Evolutionary conservation across 805 yeast genomes (phyloP).

Genomic region (Torulaspora franciscae): DNA sequence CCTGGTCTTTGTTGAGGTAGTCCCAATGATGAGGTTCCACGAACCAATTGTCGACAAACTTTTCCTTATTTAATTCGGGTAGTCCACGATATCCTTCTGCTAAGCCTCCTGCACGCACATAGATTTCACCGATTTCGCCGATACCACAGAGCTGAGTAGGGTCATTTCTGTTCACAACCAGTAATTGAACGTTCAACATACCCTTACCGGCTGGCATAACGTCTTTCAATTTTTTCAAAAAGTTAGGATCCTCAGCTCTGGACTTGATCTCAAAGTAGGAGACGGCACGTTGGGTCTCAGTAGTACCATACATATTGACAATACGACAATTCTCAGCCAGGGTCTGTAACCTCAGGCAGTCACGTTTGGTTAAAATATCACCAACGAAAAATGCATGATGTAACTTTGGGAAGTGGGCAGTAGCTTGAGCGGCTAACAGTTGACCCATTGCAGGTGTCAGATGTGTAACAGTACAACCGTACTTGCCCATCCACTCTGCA

Average conservation of each 20-base stretch:
- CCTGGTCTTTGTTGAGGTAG: slow-evolving; percentile 47
- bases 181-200: slow-evolving; percentile 89
- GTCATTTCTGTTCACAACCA: slow-evolving; percentile 89
- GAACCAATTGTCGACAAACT: slow-evolving; percentile 90
- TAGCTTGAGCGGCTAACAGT: slow-evolving; percentile 89
- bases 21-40: slow-evolving; percentile 62
- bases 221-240: slow-evolving; percentile 81
- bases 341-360: slow-evolving; percentile 86
- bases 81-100: slow-evolving; percentile 94
- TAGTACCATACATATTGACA: slow-evolving; percentile 98
- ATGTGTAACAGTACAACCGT: slow-evolving; percentile 93
- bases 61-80: slow-evolving; percentile 81
- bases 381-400: slow-evolving; percentile 99
- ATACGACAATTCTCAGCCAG: slow-evolving; percentile 84
- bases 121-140: slow-evolving; percentile 98
- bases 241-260: slow-evolving; percentile 59
- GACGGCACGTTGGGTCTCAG: slow-evolving; percentile 98
- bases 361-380: slow-evolving; percentile 94
- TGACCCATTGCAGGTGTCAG: slow-evolving; percentile 99
- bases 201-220: slow-evolving; percentile 98
- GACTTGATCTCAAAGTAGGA: slow-evolving; percentile 87
- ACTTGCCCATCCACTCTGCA: slow-evolving; percentile 94
- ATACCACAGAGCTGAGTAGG: slow-evolving; percentile 91
- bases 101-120: slow-evolving; percentile 96
- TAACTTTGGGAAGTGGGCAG: slow-evolving; percentile 73